Evolutionary conservation across 805 yeast genomes (phyloP), one percentile per base, ranked within the genome.

Genomic region (Candida insectorum): DNA sequence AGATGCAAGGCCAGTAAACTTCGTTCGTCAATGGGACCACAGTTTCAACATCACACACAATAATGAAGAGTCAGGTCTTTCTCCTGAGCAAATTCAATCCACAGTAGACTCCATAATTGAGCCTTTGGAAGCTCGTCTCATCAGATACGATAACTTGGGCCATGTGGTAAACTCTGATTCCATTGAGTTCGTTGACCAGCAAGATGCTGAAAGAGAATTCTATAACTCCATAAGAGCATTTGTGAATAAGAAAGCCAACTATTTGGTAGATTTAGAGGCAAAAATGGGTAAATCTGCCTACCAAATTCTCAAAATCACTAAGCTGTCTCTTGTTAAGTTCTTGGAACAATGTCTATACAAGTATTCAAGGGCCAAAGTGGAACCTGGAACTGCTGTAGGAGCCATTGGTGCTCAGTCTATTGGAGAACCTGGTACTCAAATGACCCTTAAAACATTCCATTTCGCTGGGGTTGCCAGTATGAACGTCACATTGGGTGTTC

Each of bases 391-490:
- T 4, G 98, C 98, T 2, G 97, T 93, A 35, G 98, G 98, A 46
- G 97, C 98, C 16, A 89, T 93, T 63, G 98, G 97, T 48, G 98
- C 98, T 0, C 98, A 93, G 58, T 86, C 96, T 27, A 93, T 93
- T 69, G 98, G 98, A 66, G 98, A 91, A 56, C 98, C 98, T 15
- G 98, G 97, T 58, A 93, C 98, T 1, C 98, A 93, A 66, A 93
- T 93, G 98, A 93, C 98, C 4, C 73, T 76, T 58, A 76, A 76
- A 56, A 76, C 81, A 48, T 91, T 91, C 86, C 98, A 93, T 72
- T 93, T 93, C 73, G 98, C 98, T 52, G 98, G 98, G 73, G 98
- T 93, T 37, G 97, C 98, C 22, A 85, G 96, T 29, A 93, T 91
- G 97, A 93, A 93, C 69, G 96, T 91, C 45, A 93, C 98, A 0